phyloP scores from a whole-genome alignment of 768 basidiomycete species.

The Lactifluus echinatus region DNA sequence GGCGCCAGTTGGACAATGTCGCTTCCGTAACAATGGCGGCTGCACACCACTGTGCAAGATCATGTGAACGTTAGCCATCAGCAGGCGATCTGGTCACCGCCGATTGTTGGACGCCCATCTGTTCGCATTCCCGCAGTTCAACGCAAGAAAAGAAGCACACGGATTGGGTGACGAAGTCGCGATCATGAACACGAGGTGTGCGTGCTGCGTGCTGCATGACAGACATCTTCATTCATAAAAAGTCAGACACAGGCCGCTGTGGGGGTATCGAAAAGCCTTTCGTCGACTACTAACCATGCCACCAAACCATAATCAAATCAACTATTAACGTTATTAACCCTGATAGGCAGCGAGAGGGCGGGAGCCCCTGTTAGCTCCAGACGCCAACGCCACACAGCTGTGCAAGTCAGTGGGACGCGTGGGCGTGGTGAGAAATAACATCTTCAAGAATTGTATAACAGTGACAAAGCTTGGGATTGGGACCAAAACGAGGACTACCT shows the following conservation, averaged over 20 bases:
- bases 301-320: constrained; percentile 3
- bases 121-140: background rate
- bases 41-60: background rate
- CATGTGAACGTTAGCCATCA: constrained; percentile 4
- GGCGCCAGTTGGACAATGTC: background rate
- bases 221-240: background rate
- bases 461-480: background rate
- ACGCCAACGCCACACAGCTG: constrained; percentile 11
- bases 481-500: background rate
- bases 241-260: background rate
- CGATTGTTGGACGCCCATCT: background rate
- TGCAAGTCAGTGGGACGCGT: background rate
- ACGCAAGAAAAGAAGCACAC: background rate
- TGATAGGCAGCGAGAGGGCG: background rate
- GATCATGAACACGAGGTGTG: constrained; percentile 6
- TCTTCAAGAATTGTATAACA: no score
- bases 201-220: background rate
- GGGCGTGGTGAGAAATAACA: no score
- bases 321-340: no score
- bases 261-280: background rate
- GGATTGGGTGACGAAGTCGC: background rate
- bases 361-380: background rate
- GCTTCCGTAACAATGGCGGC: constrained; percentile 5
- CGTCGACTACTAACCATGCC: no score
- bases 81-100: constrained; percentile 1